Conservation (phyloP, 306 rosid species). For the Argentina anserina region DNA sequence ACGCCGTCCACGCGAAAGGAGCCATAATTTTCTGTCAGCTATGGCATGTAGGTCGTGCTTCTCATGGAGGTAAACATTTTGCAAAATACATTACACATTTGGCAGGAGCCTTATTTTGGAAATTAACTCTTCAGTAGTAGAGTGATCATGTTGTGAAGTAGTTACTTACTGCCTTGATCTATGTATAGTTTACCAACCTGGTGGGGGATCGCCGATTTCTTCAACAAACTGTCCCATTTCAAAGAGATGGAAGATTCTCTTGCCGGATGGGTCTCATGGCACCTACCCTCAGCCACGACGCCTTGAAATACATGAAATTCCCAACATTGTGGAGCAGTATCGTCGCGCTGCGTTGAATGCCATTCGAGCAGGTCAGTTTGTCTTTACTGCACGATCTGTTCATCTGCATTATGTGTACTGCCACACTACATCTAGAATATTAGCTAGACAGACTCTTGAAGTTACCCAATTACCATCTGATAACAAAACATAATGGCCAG, state of each 20-base stretch:
- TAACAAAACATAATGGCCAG: not conserved
- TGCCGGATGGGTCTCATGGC: slow-evolving; percentile 84
- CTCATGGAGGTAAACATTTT: slow-evolving; percentile 50
- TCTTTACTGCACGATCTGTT: not conserved
- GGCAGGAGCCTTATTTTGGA: not conserved
- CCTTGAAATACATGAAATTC: slow-evolving; percentile 46
- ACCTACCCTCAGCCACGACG: slow-evolving; percentile 59
- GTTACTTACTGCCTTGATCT: not conserved
- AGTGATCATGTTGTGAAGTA: not conserved
- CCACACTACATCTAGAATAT: not conserved
- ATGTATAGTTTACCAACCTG: slow-evolving; percentile 73
- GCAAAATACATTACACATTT: not conserved
- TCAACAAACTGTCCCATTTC: slow-evolving; percentile 65
- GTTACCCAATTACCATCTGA: not conserved
- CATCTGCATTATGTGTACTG: not conserved
- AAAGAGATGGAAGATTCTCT: slow-evolving; percentile 66
- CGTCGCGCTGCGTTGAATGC: slow-evolving; percentile 59
- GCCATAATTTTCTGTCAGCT: slow-evolving; percentile 79
- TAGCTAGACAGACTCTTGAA: not conserved
- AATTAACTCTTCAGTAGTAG: not conserved
- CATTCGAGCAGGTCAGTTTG: slow-evolving; percentile 63
- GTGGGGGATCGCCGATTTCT: slow-evolving; percentile 69
- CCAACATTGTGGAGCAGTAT: slow-evolving; percentile 64
- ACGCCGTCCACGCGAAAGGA: slow-evolving; percentile 85
- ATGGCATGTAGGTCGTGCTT: slow-evolving; percentile 97